Conservation (phyloP, 2,329 filamentous ascomycete genomes). For the Metarhizium anisopliae region DNA sequence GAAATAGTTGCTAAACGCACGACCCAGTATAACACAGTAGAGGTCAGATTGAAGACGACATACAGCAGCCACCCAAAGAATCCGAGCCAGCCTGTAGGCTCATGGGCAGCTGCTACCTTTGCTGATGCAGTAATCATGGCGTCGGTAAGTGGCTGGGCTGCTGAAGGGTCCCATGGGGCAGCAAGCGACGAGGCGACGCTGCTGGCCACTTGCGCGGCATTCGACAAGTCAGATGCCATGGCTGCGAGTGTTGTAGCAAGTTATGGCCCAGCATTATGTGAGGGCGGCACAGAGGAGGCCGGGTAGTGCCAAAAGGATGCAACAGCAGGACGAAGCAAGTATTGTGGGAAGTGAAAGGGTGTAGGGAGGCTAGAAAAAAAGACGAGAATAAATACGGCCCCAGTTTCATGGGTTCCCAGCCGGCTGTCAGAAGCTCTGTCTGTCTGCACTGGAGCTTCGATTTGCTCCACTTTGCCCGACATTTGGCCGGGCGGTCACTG, state of each 20-base stretch:
- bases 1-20: conserved; percentile 84
- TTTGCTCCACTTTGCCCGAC: neutral
- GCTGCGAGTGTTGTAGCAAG: conserved; percentile 21
- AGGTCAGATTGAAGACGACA: conserved; percentile 44
- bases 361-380: conserved; percentile 6
- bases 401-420: conserved; percentile 4
- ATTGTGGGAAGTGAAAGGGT: conserved; percentile 6
- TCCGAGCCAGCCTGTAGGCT: conserved; percentile 47
- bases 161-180: conserved; percentile 20
- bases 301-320: conserved; percentile 4
- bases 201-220: conserved; percentile 24
- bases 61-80: conserved; percentile 47
- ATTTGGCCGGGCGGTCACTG: neutral
- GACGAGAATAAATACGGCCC: conserved; percentile 7
- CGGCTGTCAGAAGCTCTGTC: conserved; percentile 1
- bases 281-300: conserved; percentile 14
- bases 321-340: conserved; percentile 5
- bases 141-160: conserved; percentile 23
- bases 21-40: conserved; percentile 62
- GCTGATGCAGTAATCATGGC: conserved; percentile 27
- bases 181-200: conserved; percentile 24
- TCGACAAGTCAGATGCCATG: conserved; percentile 34
- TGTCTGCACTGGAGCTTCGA: neutral
- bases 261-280: conserved; percentile 28
- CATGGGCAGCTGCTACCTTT: conserved; percentile 24